Evolutionary conservation across 2,329 filamentous ascomycete genomes (phyloP), one percentile per base, ranked within the genome.

Genomic region (Escovopsis sp.): DNA sequence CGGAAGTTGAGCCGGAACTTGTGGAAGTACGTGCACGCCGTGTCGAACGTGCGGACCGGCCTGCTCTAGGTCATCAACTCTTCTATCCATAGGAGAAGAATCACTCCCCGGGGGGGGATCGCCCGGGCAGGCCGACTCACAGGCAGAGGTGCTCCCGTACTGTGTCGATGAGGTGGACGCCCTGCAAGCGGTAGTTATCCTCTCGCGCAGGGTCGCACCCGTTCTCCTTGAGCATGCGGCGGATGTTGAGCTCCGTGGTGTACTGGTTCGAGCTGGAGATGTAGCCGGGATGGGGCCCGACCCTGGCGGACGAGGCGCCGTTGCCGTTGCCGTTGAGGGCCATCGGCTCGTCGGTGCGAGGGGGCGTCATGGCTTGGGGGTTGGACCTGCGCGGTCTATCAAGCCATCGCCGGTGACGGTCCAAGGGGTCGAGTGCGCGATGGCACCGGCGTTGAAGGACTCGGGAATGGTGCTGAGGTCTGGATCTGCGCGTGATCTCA

Each of bases 11-110:
- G 72, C 29, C 89, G 80, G 58, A 95, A 95, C 51, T 87, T 87
- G 67, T 96, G 89, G 57, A 88, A 98, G 59, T 94, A 94, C 13
- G 84, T 79, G 48, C 82, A 86, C 1, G 91, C 91, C 0, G 89
- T 94, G 51, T 89, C 84, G 60, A 86, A 95, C 0, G 91, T 96
- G 45, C 84, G 81, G 20, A 95, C 79, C 2, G 91, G 91, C 37
- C 84, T 88, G 46, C 25, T 6, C 15, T 35, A 15, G 15, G 49
- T 39, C 37, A 40, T 39, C n/a, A n/a, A n/a, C n/a, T 43, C 16
- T 5, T 42, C 37, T 13, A 39, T 48, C 29, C 25, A 41, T 37
- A 36, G 30, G 27, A 29, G n/a, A 1, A 24, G 15, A 24, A 29
- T 20, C 25, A 37, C 33, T 34, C 24, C 15, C 13, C 40, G 24